These are phyloP conservation scores for Trypanosoma brucei DNA, from an alignment of 208 protist genomes.

Conservation along the genomic window DNA sequence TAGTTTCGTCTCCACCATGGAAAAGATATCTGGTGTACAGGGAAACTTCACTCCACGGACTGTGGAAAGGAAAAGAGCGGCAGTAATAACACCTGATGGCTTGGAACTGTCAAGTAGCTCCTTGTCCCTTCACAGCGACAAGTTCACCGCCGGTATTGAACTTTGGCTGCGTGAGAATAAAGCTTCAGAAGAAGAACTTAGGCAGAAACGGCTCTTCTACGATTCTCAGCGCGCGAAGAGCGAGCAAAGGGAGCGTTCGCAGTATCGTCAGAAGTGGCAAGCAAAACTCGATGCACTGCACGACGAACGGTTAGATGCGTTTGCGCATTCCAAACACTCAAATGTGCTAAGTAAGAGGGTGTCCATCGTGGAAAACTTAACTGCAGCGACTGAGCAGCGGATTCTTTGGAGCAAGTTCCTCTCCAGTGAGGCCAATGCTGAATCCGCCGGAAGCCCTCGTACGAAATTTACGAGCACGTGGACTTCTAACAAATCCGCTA, in stretches of 20 bases:
- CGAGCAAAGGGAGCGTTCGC: conserved; percentile 13
- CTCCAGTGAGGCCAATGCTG: conserved; percentile 1
- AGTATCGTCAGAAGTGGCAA: conserved; percentile 28
- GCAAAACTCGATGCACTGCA: conserved; percentile 23
- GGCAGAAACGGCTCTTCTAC: conserved; percentile 29
- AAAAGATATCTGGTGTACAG: conserved; percentile 12
- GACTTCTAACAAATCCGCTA: conserved; percentile 26
- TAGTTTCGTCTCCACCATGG: conserved; percentile 31
- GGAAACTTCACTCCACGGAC: conserved; percentile 1
- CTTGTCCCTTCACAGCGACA: conserved; percentile 3
- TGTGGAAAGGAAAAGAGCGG: background rate
- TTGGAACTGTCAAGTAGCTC: background rate
- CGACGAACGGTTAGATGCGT: background rate
- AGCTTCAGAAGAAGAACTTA: conserved; percentile 22
- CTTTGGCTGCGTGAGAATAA: conserved; percentile 40
- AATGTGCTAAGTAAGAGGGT: conserved; percentile 1
- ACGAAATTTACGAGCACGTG: too few relatives aligned
- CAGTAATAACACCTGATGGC: background rate
- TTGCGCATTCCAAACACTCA: background rate
- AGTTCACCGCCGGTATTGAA: conserved; percentile 16
- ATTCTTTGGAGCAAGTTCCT: conserved; percentile 36
- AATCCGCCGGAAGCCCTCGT: too few relatives aligned
- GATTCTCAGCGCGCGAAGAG: conserved; percentile 22
- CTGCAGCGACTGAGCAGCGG: conserved; percentile 16
- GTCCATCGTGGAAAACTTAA: too few relatives aligned